Evolutionary conservation across 2,329 filamentous ascomycete genomes (phyloP).

Genomic region (Fusarium dlaminii): DNA sequence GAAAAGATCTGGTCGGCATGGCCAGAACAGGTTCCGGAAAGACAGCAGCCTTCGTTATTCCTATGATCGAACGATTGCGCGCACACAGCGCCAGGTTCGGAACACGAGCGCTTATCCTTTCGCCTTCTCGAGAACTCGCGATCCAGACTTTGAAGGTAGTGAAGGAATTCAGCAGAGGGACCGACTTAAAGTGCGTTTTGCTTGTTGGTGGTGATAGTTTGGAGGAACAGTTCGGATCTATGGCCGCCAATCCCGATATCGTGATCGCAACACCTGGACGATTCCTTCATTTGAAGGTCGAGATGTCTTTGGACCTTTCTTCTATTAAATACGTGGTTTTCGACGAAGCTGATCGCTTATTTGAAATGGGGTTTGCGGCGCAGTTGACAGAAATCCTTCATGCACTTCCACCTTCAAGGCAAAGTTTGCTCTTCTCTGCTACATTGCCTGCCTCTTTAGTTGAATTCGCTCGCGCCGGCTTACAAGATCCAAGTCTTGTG

Average conservation of each 20-base stretch:
- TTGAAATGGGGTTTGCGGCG: slow-evolving; percentile 97
- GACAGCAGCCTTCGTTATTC: slow-evolving; percentile 97
- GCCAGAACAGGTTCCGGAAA: slow-evolving; percentile 98
- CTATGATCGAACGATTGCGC: slow-evolving; percentile 95
- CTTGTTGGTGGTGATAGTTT: slow-evolving; percentile 95
- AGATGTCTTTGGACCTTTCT: slow-evolving; percentile 92
- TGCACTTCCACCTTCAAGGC: slow-evolving; percentile 82
- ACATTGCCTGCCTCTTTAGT: slow-evolving; percentile 94
- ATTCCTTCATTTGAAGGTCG: slow-evolving; percentile 95
- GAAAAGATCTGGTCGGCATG: slow-evolving; percentile 98
- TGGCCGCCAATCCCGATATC: slow-evolving; percentile 96
- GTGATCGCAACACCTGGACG: slow-evolving; percentile 96
- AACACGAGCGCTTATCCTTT: slow-evolving; percentile 85
- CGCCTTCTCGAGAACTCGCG: slow-evolving; percentile 91
- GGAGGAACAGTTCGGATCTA: slow-evolving; percentile 92
- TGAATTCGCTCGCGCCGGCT: slow-evolving; percentile 91
- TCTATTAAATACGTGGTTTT: slow-evolving; percentile 96
- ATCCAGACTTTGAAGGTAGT: slow-evolving; percentile 96
- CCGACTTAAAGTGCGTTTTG: slow-evolving; percentile 88
- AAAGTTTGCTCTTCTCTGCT: slow-evolving; percentile 94
- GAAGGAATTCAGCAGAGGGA: slow-evolving; percentile 90
- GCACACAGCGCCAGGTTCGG: slow-evolving; percentile 88
- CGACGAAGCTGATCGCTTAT: slow-evolving; percentile 94
- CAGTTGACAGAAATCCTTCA: slow-evolving; percentile 94
- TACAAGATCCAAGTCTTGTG: slow-evolving; percentile 91